Evolutionary conservation across 106 monocot genomes (phyloP).

Genomic region (Narthecium ossifragum): DNA sequence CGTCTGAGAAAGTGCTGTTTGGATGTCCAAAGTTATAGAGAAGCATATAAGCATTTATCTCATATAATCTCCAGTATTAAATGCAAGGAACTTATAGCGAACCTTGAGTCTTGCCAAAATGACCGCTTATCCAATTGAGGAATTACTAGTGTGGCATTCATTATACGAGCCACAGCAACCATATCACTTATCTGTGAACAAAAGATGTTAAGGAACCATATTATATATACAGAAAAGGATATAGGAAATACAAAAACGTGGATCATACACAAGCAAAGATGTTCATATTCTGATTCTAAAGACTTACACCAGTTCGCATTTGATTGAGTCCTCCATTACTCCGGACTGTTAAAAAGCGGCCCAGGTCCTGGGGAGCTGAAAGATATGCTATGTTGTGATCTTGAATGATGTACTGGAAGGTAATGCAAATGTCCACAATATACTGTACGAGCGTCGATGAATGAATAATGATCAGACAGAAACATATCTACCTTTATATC

Average conservation of each 20-base stretch:
- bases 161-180: conserved; percentile 88
- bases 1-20: conserved; percentile 70
- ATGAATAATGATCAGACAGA: background rate
- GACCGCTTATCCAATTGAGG: conserved; percentile 83
- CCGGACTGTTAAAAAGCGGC: conserved; percentile 69
- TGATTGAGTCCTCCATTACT: conserved; percentile 99
- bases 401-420: too few species aligned
- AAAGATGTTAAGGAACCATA: too few species aligned
- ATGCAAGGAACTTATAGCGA: background rate
- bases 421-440: too few species aligned
- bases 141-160: conserved; percentile 92
- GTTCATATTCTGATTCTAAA: background rate
- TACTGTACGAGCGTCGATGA: too few species aligned
- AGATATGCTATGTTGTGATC: too few species aligned
- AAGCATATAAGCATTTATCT: background rate
- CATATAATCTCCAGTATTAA: background rate
- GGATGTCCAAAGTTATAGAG: conserved; percentile 2
- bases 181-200: conserved; percentile 81
- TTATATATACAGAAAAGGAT: too few species aligned
- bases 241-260: too few species aligned
- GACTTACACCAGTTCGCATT: conserved; percentile 97
- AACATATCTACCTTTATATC: conserved; percentile 48
- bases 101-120: conserved; percentile 97
- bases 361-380: conserved; percentile 41
- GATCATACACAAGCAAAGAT: too few species aligned